These are phyloP conservation scores for Myxozyma mucilagina DNA, from an alignment of 805 yeast genomes.

Conservation along the genomic window DNA sequence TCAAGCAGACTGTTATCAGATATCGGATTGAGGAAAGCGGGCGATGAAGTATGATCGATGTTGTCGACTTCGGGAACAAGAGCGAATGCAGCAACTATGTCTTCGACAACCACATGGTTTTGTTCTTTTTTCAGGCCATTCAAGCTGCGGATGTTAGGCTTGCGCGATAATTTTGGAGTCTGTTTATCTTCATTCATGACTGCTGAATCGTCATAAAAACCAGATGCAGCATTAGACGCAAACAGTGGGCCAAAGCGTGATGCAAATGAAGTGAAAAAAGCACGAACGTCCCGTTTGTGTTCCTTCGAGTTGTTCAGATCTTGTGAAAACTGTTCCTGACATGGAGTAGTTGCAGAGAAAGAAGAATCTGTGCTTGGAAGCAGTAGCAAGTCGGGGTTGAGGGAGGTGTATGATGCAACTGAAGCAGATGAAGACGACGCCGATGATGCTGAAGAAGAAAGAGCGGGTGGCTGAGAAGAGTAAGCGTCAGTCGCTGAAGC, in stretches of 20 bases:
- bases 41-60: not conserved
- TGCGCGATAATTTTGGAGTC: not conserved
- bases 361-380: not conserved
- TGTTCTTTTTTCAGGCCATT: not conserved
- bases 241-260: constrained; percentile 21
- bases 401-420: constrained; percentile 12
- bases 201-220: not conserved
- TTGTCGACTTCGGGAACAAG: constrained; percentile 3
- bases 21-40: not conserved
- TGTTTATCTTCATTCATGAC: not conserved
- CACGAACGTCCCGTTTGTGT: constrained; percentile 3
- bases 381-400: constrained; percentile 13
- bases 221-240: constrained; percentile 6
- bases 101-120: constrained; percentile 7
- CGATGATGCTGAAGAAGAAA: constrained; percentile 1
- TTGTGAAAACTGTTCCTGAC: not conserved
- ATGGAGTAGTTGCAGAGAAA: no score
- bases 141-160: not conserved
- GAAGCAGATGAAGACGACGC: constrained; percentile 7
- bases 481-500: not conserved
- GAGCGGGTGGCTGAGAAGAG: constrained; percentile 6
- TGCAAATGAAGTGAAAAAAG: constrained; percentile 23
- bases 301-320: not conserved
- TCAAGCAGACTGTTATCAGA: not conserved
- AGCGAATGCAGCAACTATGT: constrained; percentile 5